Conservation (phyloP, 495 filamentous ascomycete genomes). For the Hyaloscypha finlandica region DNA sequence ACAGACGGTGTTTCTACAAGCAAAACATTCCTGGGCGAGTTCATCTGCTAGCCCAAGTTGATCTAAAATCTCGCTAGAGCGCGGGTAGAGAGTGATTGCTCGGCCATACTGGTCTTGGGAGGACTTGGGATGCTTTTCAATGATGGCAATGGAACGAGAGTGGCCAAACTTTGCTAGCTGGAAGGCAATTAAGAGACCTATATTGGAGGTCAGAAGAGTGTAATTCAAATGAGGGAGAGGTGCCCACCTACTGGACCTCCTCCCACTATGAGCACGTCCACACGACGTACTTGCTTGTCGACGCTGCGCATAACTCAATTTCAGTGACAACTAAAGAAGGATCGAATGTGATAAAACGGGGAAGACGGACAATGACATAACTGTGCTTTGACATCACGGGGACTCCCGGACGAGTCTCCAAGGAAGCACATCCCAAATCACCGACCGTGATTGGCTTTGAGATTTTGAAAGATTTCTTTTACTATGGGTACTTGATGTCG, state of each 20-base stretch:
- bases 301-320: constrained; percentile 6
- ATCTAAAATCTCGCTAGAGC: constrained; percentile 49
- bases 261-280: constrained; percentile 31
- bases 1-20: constrained; percentile 46
- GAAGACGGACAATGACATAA: too few species aligned
- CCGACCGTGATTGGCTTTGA: background rate
- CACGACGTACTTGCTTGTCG: constrained; percentile 13
- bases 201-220: background rate
- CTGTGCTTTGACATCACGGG: too few species aligned
- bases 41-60: constrained; percentile 47
- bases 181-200: constrained; percentile 48
- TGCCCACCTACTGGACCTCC: constrained; percentile 28
- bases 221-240: background rate
- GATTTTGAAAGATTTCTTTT: constrained; percentile 11
- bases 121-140: constrained; percentile 46
- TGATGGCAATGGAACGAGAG: constrained; percentile 32
- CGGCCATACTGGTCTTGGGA: constrained; percentile 44
- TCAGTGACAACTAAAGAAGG: background rate
- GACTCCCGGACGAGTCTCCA: too few species aligned
- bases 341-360: background rate
- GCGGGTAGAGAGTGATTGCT: constrained; percentile 47
- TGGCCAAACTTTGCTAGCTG: constrained; percentile 37
- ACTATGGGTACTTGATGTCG: constrained; percentile 13
- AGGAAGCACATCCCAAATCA: background rate
- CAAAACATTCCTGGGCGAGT: constrained; percentile 52